Conservation (phyloP, 1,139 yeast genomes). For the Debaryomyces udenii region DNA sequence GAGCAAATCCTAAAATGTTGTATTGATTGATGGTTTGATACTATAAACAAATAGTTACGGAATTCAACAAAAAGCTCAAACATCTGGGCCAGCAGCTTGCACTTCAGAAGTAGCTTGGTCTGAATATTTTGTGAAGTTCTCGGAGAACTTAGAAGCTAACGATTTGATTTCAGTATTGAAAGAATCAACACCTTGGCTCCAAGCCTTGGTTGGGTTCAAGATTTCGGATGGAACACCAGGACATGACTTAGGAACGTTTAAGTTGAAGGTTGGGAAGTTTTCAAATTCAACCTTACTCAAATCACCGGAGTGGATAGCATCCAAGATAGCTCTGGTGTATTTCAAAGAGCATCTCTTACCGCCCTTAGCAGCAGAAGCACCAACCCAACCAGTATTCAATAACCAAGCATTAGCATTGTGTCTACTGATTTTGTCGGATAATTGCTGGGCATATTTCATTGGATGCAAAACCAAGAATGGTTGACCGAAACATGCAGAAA, state of each 20-base stretch:
- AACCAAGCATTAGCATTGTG: slow-evolving; percentile 95
- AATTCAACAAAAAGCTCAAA: slow-evolving; percentile 19
- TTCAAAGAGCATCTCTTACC: slow-evolving; percentile 98
- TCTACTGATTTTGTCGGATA: slow-evolving; percentile 87
- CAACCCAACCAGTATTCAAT: slow-evolving; percentile 98
- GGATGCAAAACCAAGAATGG: slow-evolving; percentile 98
- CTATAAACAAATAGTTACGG: slow-evolving; percentile 2
- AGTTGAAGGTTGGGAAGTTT: slow-evolving; percentile 82
- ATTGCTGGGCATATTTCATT: slow-evolving; percentile 96
- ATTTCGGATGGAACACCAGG: slow-evolving; percentile 83
- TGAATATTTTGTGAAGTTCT: slow-evolving; percentile 85
- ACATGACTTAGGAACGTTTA: slow-evolving; percentile 80
- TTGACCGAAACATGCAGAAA: slow-evolving; percentile 99
- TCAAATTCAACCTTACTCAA: slow-evolving; percentile 81
- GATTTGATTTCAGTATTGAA: slow-evolving; percentile 70
- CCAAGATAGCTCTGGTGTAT: slow-evolving; percentile 96
- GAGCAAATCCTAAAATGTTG: background rate
- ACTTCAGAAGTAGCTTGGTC: slow-evolving; percentile 86
- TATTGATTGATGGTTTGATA: background rate
- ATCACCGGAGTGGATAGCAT: slow-evolving; percentile 92
- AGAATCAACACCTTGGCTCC: slow-evolving; percentile 74
- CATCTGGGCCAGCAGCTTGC: slow-evolving; percentile 86
- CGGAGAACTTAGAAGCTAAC: slow-evolving; percentile 77
- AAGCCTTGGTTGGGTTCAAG: slow-evolving; percentile 84
- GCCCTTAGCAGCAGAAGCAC: slow-evolving; percentile 88